Conservation (phyloP, 371 early-diverging fungal genomes). For the Syncephalis plumigaleata region DNA sequence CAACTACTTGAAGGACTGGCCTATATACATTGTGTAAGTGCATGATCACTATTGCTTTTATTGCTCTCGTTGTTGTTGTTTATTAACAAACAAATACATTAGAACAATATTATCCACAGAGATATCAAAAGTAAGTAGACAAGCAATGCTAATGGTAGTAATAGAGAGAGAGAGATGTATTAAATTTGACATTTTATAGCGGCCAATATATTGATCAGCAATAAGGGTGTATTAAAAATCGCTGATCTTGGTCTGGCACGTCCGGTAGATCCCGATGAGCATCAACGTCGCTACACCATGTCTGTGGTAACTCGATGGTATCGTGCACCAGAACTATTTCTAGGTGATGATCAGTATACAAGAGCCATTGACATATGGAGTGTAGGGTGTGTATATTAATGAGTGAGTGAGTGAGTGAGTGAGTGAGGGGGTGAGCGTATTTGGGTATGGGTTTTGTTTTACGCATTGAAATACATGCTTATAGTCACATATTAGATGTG, state of each 20-base stretch:
- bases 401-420: no score
- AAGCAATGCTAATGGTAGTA: not conserved
- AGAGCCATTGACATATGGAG: slow-evolving; percentile 97
- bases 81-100: not conserved
- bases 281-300: slow-evolving; percentile 47
- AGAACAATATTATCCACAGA: slow-evolving; percentile 69
- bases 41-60: no score
- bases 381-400: slow-evolving; percentile 51
- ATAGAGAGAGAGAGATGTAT: not conserved
- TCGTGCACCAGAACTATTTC: slow-evolving; percentile 91
- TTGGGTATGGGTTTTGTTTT: not conserved
- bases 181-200: slow-evolving; percentile 22
- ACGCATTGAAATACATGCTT: not conserved
- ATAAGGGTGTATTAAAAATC: slow-evolving; percentile 59
- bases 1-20: slow-evolving; percentile 75
- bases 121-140: slow-evolving; percentile 46
- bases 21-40: slow-evolving; percentile 44
- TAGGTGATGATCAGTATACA: slow-evolving; percentile 72
- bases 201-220: slow-evolving; percentile 79
- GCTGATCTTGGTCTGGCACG: slow-evolving; percentile 92
- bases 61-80: not conserved
- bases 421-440: no score
- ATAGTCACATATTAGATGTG: slow-evolving; percentile 27
- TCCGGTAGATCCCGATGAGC: slow-evolving; percentile 28
- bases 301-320: slow-evolving; percentile 98